A percentile compares a stretch with the other conserved stretches of the same genome.
Conservation (phyloP, 345 rosid species). For the Salix purpurea region DNA sequence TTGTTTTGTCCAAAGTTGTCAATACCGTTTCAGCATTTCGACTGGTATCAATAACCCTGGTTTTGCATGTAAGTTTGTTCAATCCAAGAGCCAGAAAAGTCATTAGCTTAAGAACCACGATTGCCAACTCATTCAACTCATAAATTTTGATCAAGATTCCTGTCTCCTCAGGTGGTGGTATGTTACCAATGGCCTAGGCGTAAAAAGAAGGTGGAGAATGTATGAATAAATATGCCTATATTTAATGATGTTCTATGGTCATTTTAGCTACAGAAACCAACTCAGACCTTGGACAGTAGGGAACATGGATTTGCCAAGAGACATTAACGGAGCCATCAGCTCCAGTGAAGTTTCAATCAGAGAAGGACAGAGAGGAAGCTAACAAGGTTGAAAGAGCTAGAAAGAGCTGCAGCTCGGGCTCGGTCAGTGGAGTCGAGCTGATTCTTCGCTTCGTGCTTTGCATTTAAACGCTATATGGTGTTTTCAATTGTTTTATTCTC, state of each 20-base stretch:
- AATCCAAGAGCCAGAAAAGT: not conserved
- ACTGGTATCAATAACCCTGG: not conserved
- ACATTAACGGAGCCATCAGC: slow-evolving; percentile 18
- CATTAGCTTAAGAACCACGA: not conserved
- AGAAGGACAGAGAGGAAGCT: slow-evolving; percentile 71
- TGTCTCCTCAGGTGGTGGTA: not conserved
- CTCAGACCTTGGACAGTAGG: not conserved
- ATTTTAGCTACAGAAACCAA: slow-evolving; percentile 24
- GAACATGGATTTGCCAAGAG: slow-evolving; percentile 4
- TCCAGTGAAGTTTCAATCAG: slow-evolving; percentile 38
- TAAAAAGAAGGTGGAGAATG: not conserved
- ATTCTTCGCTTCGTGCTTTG: not conserved
- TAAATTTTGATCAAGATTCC: not conserved
- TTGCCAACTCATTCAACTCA: not conserved
- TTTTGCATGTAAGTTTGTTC: not conserved
- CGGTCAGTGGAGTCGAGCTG: slow-evolving; percentile 3
- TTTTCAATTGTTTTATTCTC: not conserved
- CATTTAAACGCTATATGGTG: not conserved
- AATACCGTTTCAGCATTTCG: no score
- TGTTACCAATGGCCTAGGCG: not conserved
- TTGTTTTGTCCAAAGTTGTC: not conserved
- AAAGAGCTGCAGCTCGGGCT: slow-evolving; percentile 51
- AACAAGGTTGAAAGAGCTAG: slow-evolving; percentile 49
- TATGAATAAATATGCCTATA: not conserved
- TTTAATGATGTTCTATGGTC: not conserved